Conservation (phyloP, 2,329 filamentous ascomycete genomes). For the Delphinella strobiligena region DNA sequence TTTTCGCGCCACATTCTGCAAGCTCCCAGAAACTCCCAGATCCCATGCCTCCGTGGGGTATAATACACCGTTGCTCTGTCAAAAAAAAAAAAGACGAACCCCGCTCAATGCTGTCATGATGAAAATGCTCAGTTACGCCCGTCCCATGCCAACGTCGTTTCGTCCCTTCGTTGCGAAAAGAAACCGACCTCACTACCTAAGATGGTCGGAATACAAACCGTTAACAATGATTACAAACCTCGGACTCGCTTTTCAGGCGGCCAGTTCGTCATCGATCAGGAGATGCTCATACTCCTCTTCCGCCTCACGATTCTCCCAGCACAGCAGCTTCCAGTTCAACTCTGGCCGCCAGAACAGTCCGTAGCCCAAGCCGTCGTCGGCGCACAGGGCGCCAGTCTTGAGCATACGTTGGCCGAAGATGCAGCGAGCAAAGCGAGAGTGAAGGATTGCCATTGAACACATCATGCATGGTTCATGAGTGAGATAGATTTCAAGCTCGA, state of each 20-base stretch:
- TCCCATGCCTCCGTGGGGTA: background rate
- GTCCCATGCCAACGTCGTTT: too few species aligned
- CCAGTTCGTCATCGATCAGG: background rate
- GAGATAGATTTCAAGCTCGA: conserved; percentile 83
- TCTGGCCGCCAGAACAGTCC: conserved; percentile 58
- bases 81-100: background rate
- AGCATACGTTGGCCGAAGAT: conserved; percentile 72
- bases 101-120: background rate
- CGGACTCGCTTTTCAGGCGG: background rate
- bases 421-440: conserved; percentile 80
- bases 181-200: background rate
- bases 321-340: conserved; percentile 75
- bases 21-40: background rate
- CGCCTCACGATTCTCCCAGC: conserved; percentile 46
- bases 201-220: background rate
- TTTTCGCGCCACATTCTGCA: too few species aligned
- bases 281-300: background rate
- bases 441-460: conserved; percentile 92
- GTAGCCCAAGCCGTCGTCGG: conserved; percentile 48
- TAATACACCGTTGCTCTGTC: background rate
- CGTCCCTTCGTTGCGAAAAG: background rate
- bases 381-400: conserved; percentile 68
- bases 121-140: too few species aligned
- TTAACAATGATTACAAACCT: background rate
- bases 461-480: conserved; percentile 95